Evolutionary conservation across 192 early-diverging fungal species (phyloP).

Genomic region (Coemansia sp.): DNA sequence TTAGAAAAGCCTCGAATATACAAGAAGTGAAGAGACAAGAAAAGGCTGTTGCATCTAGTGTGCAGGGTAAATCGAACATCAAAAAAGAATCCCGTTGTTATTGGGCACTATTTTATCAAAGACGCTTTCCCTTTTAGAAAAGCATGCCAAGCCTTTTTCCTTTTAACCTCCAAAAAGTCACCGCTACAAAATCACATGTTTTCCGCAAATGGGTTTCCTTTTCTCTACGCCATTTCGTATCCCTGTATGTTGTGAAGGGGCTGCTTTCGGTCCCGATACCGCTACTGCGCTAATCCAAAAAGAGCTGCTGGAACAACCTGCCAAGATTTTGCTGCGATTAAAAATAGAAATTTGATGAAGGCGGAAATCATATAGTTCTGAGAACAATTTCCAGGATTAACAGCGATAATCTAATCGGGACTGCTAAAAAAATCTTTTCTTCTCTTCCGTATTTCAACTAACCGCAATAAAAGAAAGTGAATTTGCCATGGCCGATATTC

Average conservation of each 20-base stretch:
- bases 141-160: conserved; percentile 6
- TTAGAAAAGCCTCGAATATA: conserved; percentile 10
- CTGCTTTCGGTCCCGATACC: no score
- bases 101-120: conserved; percentile 1
- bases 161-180: conserved; percentile 3
- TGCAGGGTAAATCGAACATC: neutral
- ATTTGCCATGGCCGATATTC: conserved; percentile 29
- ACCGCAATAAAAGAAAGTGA: neutral
- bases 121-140: conserved; percentile 1
- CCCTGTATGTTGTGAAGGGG: conserved; percentile 1
- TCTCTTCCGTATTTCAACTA: neutral
- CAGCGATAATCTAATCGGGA: conserved; percentile 1
- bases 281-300: no score
- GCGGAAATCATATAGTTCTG: no score
- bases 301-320: no score
- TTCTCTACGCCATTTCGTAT: conserved; percentile 1
- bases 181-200: conserved; percentile 6
- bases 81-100: conserved; percentile 1
- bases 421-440: neutral
- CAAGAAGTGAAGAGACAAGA: conserved; percentile 4
- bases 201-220: neutral
- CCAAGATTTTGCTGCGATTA: no score
- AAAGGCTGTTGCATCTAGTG: conserved; percentile 3
- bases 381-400: no score
- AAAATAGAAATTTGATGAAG: no score